phyloP scores from a whole-genome alignment of 805 yeast genomes.

The Candida odintsovae region DNA sequence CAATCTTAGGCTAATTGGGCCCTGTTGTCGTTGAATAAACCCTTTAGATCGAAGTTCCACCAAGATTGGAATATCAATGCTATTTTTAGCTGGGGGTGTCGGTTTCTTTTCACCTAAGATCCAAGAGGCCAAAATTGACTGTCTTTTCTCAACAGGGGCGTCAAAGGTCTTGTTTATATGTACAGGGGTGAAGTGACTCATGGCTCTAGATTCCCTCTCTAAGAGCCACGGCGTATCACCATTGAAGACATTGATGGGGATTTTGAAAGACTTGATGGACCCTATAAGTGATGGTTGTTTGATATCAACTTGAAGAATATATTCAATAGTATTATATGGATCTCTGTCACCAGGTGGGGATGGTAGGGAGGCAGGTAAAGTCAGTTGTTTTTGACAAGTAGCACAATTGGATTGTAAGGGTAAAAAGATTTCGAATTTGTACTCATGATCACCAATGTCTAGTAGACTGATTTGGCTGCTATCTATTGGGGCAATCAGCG shows the following conservation, averaged over 20 bases:
- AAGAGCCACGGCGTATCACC: neutral
- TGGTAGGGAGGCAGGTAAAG: neutral
- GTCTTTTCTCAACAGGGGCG: neutral
- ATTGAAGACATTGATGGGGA: neutral
- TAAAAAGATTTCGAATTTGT: neutral
- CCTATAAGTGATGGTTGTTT: neutral
- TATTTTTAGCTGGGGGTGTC: neutral
- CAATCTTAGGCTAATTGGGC: neutral
- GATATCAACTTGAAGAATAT: neutral
- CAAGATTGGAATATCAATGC: neutral
- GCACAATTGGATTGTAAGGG: neutral
- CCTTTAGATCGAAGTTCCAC: neutral
- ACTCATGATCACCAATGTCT: neutral
- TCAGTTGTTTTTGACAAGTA: neutral
- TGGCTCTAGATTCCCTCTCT: neutral
- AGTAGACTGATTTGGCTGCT: neutral
- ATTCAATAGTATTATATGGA: neutral
- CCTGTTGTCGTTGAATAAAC: neutral
- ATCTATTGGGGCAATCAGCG: neutral
- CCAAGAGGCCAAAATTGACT: neutral
- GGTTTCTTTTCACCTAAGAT: neutral
- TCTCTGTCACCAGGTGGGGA: neutral
- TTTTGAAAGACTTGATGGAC: neutral
- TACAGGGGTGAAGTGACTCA: neutral
- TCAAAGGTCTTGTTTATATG: neutral